Conservation (phyloP, 179 eudicot genomes). For the Gypsophila paniculata region DNA sequence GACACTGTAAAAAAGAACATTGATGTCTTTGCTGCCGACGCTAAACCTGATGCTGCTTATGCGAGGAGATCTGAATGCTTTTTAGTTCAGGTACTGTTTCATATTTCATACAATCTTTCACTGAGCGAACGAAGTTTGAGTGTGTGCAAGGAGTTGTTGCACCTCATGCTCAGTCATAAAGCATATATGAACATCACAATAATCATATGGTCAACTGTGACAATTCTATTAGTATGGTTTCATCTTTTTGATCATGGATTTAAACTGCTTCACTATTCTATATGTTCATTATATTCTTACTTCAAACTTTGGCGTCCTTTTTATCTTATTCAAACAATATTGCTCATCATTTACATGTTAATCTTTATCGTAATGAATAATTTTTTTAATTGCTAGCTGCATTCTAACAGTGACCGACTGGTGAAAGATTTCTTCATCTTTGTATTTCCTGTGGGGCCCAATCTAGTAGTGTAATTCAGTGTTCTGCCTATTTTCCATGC, state of each 20-base stretch:
- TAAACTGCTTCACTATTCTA: constrained; percentile 10
- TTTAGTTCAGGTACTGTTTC: constrained; percentile 63
- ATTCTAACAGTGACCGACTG: not conserved
- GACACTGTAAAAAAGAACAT: constrained; percentile 43
- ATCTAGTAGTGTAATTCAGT: not conserved
- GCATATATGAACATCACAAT: constrained; percentile 10
- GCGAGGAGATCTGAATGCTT: constrained; percentile 54
- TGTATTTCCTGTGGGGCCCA: not conserved
- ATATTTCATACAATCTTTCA: constrained; percentile 7
- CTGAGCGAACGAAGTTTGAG: not conserved
- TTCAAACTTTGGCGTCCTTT: not conserved
- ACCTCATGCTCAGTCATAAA: not conserved
- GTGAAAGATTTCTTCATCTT: not conserved
- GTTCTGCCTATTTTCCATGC: not conserved
- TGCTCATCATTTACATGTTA: not conserved
- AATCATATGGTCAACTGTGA: not conserved
- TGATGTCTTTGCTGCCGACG: constrained; percentile 48
- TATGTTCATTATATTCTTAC: not conserved
- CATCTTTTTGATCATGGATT: not conserved
- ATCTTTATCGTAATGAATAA: constrained; percentile 7
- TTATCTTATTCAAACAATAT: not conserved
- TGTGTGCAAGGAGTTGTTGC: not conserved
- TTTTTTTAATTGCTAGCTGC: not conserved
- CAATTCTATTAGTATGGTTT: not conserved
- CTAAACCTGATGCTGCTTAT: constrained; percentile 42